Evolutionary conservation across 805 yeast species (phyloP), one percentile per base, ranked within the genome.

Genomic region (Wickerhamiella shivajii): DNA sequence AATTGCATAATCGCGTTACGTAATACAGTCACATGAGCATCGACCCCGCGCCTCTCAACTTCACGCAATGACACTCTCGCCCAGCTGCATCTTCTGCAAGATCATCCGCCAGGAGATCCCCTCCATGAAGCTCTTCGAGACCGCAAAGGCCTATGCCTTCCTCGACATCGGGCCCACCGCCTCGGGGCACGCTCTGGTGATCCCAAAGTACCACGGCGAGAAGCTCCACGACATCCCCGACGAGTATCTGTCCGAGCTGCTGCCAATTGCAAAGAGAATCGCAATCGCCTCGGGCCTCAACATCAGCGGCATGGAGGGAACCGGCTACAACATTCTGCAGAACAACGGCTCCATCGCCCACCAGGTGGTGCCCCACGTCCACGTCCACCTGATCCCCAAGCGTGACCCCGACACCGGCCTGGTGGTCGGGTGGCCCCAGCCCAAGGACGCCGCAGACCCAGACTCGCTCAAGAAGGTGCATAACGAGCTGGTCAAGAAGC

Each of bases 31-130:
- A 21, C 24, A 21, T 21, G 24, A 11, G 24, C 12, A 5, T 6
- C 24, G n/a, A n/a, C n/a, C n/a, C n/a, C n/a, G n/a, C n/a, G n/a
- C n/a, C n/a, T n/a, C n/a, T n/a, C n/a, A n/a, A n/a, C n/a, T n/a
- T n/a, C n/a, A n/a, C 26, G 13, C 22, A 18, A 39, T 39, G 43
- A 20, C 40, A 7, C 39, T 43, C 13, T 33, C 37, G 15, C 36
- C 55, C 10, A 36, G 45, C 22, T 87, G 97, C 60, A 74, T 87
- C 48, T 87, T 87, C 53, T 87, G 97, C 64, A 83, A 85, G 51
- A 87, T 87, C 57, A 74, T 87, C 61, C 83, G 83, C 52, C 84
- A 95, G 36, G 96, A 90, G 48, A 90, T 87, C 51, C 98, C 98
- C 21, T 79, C 92, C 2, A 72, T 81, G 64, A 90, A 87, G 56